Conservation (phyloP, 2,329 filamentous ascomycete species). For the Trichoderma endophyticum region DNA sequence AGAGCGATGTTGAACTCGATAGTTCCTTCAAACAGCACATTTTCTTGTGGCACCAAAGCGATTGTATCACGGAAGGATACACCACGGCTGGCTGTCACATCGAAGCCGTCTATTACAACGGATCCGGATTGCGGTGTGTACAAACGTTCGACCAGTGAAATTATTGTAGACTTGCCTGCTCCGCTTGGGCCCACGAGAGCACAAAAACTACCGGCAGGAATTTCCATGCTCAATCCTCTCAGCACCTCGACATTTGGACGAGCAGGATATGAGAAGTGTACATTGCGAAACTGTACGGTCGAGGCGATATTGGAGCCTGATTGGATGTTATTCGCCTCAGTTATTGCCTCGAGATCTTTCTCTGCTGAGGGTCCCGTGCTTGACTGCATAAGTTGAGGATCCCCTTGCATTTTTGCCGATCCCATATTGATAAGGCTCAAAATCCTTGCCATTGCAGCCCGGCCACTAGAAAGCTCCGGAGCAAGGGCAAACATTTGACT, state of each 20-base stretch:
- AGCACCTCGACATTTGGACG: constrained; percentile 19
- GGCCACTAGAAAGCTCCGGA: constrained; percentile 59
- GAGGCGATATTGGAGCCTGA: constrained; percentile 43
- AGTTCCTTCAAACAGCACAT: constrained; percentile 48
- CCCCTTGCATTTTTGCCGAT: background rate
- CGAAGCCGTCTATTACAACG: constrained; percentile 45
- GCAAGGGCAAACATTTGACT: constrained; percentile 64
- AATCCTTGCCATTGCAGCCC: constrained; percentile 49
- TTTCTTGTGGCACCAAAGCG: constrained; percentile 50
- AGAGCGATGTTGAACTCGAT: constrained; percentile 49
- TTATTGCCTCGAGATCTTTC: background rate
- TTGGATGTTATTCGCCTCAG: background rate
- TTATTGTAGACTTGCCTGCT: constrained; percentile 46
- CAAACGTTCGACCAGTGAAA: constrained; percentile 49
- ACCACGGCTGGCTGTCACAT: background rate
- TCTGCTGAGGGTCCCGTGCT: background rate
- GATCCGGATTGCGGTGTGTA: constrained; percentile 49
- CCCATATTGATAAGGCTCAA: constrained; percentile 31
- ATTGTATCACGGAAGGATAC: constrained; percentile 42
- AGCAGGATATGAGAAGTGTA: constrained; percentile 19
- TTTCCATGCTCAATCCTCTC: constrained; percentile 27
- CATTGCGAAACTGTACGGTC: constrained; percentile 34
- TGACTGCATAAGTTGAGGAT: too few relatives aligned
- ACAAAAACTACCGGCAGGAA: constrained; percentile 39
- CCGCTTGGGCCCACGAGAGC: constrained; percentile 44